A percentile compares a stretch with the other conserved stretches of the same genome.
Evolutionary conservation across 176 grass and related monocot species (phyloP).

Genomic region (Puya raimondii): DNA sequence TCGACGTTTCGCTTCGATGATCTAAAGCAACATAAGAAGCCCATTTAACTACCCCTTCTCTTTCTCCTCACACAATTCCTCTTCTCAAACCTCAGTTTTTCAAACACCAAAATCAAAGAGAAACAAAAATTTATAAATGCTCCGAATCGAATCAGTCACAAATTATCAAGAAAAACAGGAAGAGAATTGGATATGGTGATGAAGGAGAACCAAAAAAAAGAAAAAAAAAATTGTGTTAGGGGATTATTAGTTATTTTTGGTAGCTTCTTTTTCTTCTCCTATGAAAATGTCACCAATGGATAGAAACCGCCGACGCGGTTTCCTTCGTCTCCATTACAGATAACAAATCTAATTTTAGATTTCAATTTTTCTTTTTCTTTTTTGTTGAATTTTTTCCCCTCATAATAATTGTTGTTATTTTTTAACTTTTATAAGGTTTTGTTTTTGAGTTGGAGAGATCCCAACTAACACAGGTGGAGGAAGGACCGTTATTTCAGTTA

Average conservation of each 20-base stretch:
- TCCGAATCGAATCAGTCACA: not conserved
- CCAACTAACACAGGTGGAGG: not conserved
- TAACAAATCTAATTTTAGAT: constrained; percentile 24
- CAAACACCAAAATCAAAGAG: not conserved
- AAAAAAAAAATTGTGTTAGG: not conserved
- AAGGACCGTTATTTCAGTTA: constrained; percentile 3
- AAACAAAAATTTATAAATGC: not conserved
- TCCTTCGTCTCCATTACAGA: constrained; percentile 2
- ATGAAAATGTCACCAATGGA: constrained; percentile 7
- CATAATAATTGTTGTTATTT: too few relatives aligned
- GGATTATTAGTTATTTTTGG: constrained; percentile 6
- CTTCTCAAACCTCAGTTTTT: not conserved
- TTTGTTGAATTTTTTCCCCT: not conserved
- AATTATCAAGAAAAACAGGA: not conserved
- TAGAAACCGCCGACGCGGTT: constrained; percentile 19
- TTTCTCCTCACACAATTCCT: not conserved
- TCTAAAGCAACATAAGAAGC: constrained; percentile 27
- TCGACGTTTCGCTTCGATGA: not conserved
- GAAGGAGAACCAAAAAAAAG: not conserved
- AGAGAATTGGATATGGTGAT: not conserved
- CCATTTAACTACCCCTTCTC: constrained; percentile 12
- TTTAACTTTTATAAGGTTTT: not conserved
- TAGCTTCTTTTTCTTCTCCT: not conserved
- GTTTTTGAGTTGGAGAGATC: not conserved
- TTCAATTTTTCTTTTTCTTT: constrained; percentile 2